phyloP scores from a whole-genome alignment of 768 basidiomycete genomes.

The Tricholoma matsutake region DNA sequence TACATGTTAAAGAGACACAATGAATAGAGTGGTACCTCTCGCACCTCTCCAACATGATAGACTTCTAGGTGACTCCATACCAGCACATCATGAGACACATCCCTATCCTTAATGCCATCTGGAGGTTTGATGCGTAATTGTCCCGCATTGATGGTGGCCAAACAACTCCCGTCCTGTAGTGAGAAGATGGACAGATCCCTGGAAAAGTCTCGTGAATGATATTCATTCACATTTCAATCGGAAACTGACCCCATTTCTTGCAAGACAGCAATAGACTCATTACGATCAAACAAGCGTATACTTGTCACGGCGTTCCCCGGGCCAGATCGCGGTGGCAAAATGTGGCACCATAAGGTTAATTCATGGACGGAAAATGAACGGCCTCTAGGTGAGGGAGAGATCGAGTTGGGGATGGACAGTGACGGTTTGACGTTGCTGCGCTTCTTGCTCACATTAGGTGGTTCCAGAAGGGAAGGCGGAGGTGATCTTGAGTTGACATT shows the following conservation, averaged over 20 bases:
- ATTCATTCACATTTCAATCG: not conserved
- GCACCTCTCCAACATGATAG: conserved; percentile 39
- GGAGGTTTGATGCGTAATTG: conserved; percentile 23
- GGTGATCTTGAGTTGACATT: conserved; percentile 14
- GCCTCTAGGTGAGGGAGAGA: conserved; percentile 35
- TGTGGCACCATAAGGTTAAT: conserved; percentile 37
- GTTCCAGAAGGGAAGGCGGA: conserved; percentile 25
- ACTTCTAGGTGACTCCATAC: conserved; percentile 40
- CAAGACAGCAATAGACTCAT: conserved; percentile 46
- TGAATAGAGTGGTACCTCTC: conserved; percentile 6
- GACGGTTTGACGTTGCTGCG: conserved; percentile 40
- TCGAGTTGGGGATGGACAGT: conserved; percentile 41
- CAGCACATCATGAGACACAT: conserved; percentile 36
- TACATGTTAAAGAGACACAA: conserved; percentile 7
- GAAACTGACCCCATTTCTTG: conserved; percentile 63
- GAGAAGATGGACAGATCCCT: conserved; percentile 57
- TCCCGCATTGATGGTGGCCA: conserved; percentile 29
- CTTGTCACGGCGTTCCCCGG: conserved; percentile 38
- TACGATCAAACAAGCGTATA: conserved; percentile 43
- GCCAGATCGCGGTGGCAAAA: conserved; percentile 47
- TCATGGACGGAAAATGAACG: conserved; percentile 23
- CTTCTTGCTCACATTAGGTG: conserved; percentile 12
- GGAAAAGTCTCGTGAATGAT: not conserved
- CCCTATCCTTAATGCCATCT: conserved; percentile 31
- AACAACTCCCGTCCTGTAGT: conserved; percentile 45